Evolutionary conservation across 2,329 filamentous ascomycete species (phyloP), one percentile per base, ranked within the genome.

Genomic region (Capronia epimyces): DNA sequence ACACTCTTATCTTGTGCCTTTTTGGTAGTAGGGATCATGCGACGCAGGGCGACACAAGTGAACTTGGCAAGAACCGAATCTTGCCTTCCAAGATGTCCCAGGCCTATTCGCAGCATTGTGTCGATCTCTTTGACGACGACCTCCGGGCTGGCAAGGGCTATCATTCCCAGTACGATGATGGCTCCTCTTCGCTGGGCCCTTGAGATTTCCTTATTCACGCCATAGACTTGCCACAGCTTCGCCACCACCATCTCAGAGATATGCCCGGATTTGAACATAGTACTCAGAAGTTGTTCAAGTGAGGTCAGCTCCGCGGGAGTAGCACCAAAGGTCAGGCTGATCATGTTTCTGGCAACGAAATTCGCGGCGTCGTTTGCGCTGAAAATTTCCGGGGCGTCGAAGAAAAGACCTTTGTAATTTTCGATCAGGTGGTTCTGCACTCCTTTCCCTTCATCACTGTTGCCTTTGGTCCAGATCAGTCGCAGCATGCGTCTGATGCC

Each of bases 381-480:
- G 71, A 95, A 96, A 3, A 83, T 83, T 53, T 89, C 88, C 0
- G 93, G 93, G 0, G 94, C 90, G 64, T 95, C 89, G 63, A 98
- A 98, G 71, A 97, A 98, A 1, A 98, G 80, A 16, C 88, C 83
- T 65, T 87, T 93, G 74, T 98, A 98, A 68, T 89, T 95, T 61
- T 98, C 93, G 59, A 98, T 95, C 24, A 98, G 77, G 69, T 98
- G 93, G 1, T 87, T 87, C 66, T 98, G 94, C 1, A 98, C 90
- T 49, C 93, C 93, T 71, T 97, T 98, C 63, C 94, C 93, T 75
- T 98, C 94, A 64, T 98, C 93, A 63, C 89, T 97, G 71, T 97
- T 98, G 61, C 93, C 91, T 71, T 98, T 98, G 58, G 93, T 98
- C 93, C 93, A 98, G 67, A 98, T 98, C 16, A 98, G 77, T 46